These are phyloP conservation scores for Penicillium frequentans DNA, from an alignment of 2,329 filamentous ascomycete genomes.

Conservation along the genomic window DNA sequence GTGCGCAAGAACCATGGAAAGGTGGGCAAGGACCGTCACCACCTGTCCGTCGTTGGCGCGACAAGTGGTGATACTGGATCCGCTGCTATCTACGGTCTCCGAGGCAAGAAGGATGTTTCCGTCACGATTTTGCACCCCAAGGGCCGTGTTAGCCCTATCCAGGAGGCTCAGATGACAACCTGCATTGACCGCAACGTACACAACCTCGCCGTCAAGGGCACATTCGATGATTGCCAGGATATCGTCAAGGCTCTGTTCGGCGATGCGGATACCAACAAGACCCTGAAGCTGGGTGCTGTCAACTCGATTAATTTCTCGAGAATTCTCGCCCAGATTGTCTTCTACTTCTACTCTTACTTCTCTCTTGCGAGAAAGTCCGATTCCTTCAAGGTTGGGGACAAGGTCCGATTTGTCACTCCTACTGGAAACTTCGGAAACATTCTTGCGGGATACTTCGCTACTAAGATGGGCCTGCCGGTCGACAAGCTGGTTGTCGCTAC, in stretches of 20 bases:
- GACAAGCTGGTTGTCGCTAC: constrained; percentile 91
- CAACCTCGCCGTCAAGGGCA: constrained; percentile 84
- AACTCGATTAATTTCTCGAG: constrained; percentile 68
- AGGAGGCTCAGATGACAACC: background rate
- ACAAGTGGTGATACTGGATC: constrained; percentile 88
- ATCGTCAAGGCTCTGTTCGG: constrained; percentile 92
- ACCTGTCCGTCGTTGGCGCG: constrained; percentile 82
- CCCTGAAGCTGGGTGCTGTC: constrained; percentile 83
- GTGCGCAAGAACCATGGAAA: constrained; percentile 46
- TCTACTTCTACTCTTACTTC: constrained; percentile 97
- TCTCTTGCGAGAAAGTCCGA: constrained; percentile 61
- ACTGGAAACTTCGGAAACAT: constrained; percentile 98
- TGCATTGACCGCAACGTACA: constrained; percentile 79
- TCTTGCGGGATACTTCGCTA: constrained; percentile 83
- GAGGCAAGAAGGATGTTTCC: constrained; percentile 94
- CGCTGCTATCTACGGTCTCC: constrained; percentile 90
- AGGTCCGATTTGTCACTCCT: constrained; percentile 81
- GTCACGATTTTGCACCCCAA: constrained; percentile 94
- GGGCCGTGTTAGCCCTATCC: constrained; percentile 50
- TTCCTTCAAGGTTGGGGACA: constrained; percentile 57
- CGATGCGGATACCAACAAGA: constrained; percentile 78
- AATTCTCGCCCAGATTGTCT: constrained; percentile 94
- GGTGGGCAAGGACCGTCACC: constrained; percentile 62
- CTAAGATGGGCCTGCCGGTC: constrained; percentile 81
- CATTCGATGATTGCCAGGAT: constrained; percentile 96